Conservation (phyloP, 2,329 filamentous ascomycete genomes). For the Penicillium rolfsii region DNA sequence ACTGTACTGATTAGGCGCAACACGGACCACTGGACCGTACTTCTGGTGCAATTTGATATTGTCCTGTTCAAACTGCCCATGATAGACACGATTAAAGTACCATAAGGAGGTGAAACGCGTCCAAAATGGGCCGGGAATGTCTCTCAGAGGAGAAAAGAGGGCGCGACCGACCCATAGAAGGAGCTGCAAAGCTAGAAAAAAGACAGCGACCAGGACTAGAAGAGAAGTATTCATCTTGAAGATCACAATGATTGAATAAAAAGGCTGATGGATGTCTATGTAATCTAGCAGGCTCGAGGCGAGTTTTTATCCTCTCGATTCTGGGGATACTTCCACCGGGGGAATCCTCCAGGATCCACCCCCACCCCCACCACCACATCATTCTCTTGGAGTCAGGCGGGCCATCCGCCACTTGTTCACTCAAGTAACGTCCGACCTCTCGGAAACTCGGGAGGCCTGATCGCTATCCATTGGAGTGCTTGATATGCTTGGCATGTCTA, state of each 20-base stretch:
- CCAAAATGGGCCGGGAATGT: conserved; percentile 51
- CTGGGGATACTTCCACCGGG: neutral
- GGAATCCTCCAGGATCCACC: conserved; percentile 18
- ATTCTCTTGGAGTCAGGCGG: conserved; percentile 4
- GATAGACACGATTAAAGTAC: conserved; percentile 45
- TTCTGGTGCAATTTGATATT: conserved; percentile 46
- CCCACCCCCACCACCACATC: conserved; percentile 32
- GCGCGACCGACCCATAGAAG: conserved; percentile 26
- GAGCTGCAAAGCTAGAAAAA: conserved; percentile 20
- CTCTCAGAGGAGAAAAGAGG: conserved; percentile 40
- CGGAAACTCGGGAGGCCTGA: neutral
- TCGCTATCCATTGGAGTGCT: neutral
- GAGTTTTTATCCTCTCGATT: neutral
- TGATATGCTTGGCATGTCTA: neutral
- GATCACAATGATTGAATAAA: neutral
- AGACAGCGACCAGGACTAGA: conserved; percentile 17
- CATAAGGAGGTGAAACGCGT: conserved; percentile 51
- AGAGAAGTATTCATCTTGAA: conserved; percentile 17
- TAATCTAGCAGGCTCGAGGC: neutral
- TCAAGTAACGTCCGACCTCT: neutral
- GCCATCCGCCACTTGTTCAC: neutral
- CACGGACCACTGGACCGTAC: conserved; percentile 51
- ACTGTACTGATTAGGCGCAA: conserved; percentile 55
- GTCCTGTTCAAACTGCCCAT: conserved; percentile 44
- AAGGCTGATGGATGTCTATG: too few species aligned